Evolutionary conservation across 768 basidiomycete genomes (phyloP), one percentile per base, ranked within the genome.

Genomic region (Trametes meyenii): DNA sequence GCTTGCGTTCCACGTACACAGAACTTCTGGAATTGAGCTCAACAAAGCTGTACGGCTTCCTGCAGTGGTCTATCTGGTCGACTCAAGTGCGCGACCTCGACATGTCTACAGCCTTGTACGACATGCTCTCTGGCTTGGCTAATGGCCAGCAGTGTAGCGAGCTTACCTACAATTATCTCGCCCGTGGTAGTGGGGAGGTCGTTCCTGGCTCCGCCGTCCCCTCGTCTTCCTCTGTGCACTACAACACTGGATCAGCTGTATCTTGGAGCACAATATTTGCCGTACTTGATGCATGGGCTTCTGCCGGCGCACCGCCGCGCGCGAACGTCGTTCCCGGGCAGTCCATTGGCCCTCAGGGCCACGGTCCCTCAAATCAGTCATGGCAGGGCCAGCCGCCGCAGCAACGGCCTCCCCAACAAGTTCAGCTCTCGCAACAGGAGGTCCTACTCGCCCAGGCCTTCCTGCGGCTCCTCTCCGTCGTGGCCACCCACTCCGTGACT

Each of bases 1-100:
- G 73, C 0, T 74, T 75, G 13, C 74, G 74, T 26, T 71, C 78
- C 13, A 76, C 83, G 3, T 89, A 89, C 67, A 70, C 85, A 62
- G 86, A 90, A 65, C 73, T 75, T 38, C 67, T 82, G 0, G 91
- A 93, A 67, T 78, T 81, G n/a, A 83, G 81, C 2, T 74, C 82
- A 24, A 86, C 83, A 1, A 83, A 86, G 60, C 77, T 92, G 0
- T 85, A 86, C 1, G 81, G 86, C 1, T 96, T 96, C 72, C 76
- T 96, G 50, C 90, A 93, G 60, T 96, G 94, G 94, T 92, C 92
- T 0, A 85, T 92, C 10, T 90, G 89, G 89, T 90, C 89, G 0
- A 90, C 91, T 0, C 86, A 92, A 58, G 79, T 83, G 5, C 83
- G 88, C 61, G 90, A 93, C 62, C 69, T 83, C 6, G 83, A 83